A percentile compares a stretch with the other conserved stretches of the same genome.
Conservation (phyloP, 768 basidiomycete genomes). For the Boletus sp. region DNA sequence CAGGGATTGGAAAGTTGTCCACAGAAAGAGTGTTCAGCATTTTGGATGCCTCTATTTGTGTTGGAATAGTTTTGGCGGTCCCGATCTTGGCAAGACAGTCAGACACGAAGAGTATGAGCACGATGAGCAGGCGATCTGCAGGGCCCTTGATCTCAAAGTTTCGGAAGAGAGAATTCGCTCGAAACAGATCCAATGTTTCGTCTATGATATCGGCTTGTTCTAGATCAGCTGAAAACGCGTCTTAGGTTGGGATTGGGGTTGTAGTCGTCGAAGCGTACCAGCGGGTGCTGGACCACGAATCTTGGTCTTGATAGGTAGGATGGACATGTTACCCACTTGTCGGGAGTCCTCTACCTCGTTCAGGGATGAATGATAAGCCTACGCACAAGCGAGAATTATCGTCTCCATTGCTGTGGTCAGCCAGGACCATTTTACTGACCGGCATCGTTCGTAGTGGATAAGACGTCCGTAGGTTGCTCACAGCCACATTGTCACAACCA, state of each 20-base stretch:
- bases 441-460: conserved; percentile 42
- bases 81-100: conserved; percentile 95
- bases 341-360: conserved; percentile 82
- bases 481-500: conserved; percentile 16
- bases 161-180: conserved; percentile 97
- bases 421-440: conserved; percentile 37
- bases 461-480: conserved; percentile 31
- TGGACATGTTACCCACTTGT: conserved; percentile 84
- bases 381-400: conserved; percentile 1
- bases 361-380: conserved; percentile 97
- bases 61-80: conserved; percentile 60
- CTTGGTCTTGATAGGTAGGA: conserved; percentile 89
- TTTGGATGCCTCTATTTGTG: conserved; percentile 85
- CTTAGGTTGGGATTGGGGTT: conserved; percentile 10
- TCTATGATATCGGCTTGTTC: conserved; percentile 87
- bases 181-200: conserved; percentile 94
- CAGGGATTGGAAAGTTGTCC: conserved; percentile 91
- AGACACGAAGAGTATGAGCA: conserved; percentile 96
- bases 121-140: conserved; percentile 92
- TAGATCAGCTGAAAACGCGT: conserved; percentile 60
- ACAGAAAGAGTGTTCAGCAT: conserved; percentile 88
- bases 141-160: conserved; percentile 99
- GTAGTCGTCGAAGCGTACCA: conserved; percentile 42
- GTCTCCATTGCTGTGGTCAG: not conserved
- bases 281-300: conserved; percentile 90